Evolutionary conservation across 148 eudicot genomes (phyloP).

Genomic region (Chenopodium album): DNA sequence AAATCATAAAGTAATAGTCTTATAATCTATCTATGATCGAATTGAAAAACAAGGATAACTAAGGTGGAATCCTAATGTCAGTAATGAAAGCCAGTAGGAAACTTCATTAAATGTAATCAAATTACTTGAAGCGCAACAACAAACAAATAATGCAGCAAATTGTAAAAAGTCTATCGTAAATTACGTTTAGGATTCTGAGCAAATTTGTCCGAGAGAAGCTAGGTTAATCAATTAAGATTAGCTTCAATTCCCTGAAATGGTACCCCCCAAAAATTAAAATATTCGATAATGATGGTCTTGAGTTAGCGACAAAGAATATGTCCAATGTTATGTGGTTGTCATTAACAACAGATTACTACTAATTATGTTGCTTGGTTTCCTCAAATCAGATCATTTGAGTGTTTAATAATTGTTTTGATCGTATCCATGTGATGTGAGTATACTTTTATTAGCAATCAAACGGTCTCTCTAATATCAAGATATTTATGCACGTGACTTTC

Average conservation of each 20-base stretch:
- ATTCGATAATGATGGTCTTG: not conserved
- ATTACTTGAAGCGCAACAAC: no score
- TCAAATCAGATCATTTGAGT: not conserved
- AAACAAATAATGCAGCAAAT: no score
- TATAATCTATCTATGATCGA: no score
- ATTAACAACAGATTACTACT: not conserved
- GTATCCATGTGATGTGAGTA: not conserved
- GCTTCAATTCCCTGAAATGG: no score
- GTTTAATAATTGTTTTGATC: not conserved
- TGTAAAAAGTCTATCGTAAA: not conserved
- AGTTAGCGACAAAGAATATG: not conserved
- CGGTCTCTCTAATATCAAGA: not conserved
- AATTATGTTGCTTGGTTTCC: not conserved
- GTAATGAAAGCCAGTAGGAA: no score
- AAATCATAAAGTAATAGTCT: no score
- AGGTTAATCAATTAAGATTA: not conserved
- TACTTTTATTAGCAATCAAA: not conserved
- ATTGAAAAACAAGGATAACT: no score
- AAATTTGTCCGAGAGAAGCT: not conserved
- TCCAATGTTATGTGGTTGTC: slow-evolving; percentile 14
- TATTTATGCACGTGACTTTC: slow-evolving; percentile 10
- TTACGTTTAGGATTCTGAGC: not conserved
- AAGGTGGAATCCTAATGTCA: no score
- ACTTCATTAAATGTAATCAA: no score
- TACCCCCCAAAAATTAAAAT: not conserved